phyloP scores from a whole-genome alignment of 2,329 filamentous ascomycete species.

The Cordyceps javanica region DNA sequence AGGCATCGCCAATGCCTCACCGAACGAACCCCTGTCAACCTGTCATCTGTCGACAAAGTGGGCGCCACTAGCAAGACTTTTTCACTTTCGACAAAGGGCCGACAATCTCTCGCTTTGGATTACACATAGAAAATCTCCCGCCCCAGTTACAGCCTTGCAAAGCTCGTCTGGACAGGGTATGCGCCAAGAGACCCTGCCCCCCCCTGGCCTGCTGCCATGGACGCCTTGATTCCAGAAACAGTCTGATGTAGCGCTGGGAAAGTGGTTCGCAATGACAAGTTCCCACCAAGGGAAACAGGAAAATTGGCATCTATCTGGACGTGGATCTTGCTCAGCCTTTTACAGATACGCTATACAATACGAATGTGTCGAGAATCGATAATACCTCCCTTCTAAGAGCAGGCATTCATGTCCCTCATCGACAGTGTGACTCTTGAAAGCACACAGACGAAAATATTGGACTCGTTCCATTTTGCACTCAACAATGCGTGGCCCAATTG shows the following conservation, averaged over 20 bases:
- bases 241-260: background rate
- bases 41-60: too few species aligned
- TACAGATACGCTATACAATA: background rate
- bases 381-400: background rate
- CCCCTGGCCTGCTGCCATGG: background rate
- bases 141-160: background rate
- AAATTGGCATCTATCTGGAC: background rate
- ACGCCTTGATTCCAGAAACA: background rate
- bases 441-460: too few species aligned
- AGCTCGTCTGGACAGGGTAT: background rate
- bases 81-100: background rate
- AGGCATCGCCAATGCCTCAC: too few species aligned
- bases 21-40: too few species aligned
- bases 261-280: background rate
- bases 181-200: background rate
- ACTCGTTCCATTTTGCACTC: too few species aligned
- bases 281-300: background rate
- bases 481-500: background rate
- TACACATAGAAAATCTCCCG: background rate
- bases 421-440: too few species aligned
- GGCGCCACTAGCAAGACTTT: background rate
- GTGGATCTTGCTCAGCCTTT: background rate
- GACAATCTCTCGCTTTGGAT: background rate
- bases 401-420: background rate
- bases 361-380: too few species aligned